These are phyloP conservation scores for Fomitopsis schrenkii DNA, from an alignment of 1,284 basidiomycete genomes.

Conservation along the genomic window DNA sequence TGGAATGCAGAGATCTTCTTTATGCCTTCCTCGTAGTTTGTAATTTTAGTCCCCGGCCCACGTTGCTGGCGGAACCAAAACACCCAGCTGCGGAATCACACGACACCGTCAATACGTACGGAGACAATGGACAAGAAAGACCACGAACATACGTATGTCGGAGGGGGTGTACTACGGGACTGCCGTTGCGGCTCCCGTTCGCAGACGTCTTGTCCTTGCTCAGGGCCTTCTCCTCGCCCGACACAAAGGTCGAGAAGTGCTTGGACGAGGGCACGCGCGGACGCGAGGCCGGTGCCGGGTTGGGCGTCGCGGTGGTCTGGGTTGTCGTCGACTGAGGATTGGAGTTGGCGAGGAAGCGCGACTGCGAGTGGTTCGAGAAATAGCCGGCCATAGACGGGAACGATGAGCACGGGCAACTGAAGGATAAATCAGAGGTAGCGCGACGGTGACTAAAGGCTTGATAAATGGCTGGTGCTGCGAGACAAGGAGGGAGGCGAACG, in stretches of 20 bases:
- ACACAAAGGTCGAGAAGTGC: constrained; percentile 71
- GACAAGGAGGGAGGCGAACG: neutral
- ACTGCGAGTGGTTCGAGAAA: constrained; percentile 78
- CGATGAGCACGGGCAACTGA: neutral
- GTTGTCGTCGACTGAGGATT: constrained; percentile 22
- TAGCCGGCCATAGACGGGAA: constrained; percentile 44
- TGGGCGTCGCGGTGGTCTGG: constrained; percentile 8
- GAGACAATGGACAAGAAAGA: constrained; percentile 24
- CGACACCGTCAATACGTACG: constrained; percentile 14
- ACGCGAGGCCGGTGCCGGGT: constrained; percentile 30
- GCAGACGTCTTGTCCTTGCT: constrained; percentile 40
- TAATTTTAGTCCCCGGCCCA: constrained; percentile 74
- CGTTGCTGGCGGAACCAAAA: constrained; percentile 86
- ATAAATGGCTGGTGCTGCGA: neutral
- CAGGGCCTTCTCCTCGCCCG: constrained; percentile 38
- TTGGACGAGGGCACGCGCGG: constrained; percentile 55
- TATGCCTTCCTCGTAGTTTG: constrained; percentile 83
- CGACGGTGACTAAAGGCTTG: neutral
- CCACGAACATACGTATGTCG: constrained; percentile 81
- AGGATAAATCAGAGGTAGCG: neutral
- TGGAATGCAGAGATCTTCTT: constrained; percentile 78
- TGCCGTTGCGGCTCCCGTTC: constrained; percentile 33
- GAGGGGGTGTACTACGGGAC: constrained; percentile 57
- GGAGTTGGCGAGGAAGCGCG: constrained; percentile 59
- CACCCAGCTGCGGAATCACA: constrained; percentile 57